A percentile compares a stretch with the other conserved stretches of the same genome.
Evolutionary conservation across 2,329 filamentous ascomycete genomes (phyloP).

Genomic region (Aotearoamyces nothofagi): DNA sequence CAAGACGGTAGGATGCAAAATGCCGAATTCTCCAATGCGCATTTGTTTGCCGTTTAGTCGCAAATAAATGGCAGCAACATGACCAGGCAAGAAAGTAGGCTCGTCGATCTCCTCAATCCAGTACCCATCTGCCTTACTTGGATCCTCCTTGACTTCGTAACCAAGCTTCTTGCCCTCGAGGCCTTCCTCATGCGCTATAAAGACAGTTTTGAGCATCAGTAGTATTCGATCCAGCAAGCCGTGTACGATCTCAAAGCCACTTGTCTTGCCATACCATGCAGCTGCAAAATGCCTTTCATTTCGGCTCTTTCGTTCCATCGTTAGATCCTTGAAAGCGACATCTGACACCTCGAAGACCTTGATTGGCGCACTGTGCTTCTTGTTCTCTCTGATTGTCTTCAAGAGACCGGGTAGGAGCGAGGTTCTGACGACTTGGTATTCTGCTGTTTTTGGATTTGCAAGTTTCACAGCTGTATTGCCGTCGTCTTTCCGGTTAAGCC

Average conservation of each 20-base stretch:
- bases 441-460: conserved; percentile 81
- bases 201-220: conserved; percentile 76
- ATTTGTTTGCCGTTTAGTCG: conserved; percentile 58
- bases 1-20: conserved; percentile 82
- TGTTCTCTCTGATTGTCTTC: conserved; percentile 91
- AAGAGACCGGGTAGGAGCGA: conserved; percentile 73
- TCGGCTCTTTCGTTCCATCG: conserved; percentile 67
- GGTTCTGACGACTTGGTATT: conserved; percentile 88
- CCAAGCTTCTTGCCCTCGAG: conserved; percentile 33
- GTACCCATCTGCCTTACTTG: conserved; percentile 56
- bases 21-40: conserved; percentile 80
- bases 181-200: conserved; percentile 63
- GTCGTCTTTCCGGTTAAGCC: conserved; percentile 82
- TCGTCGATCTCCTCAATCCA: conserved; percentile 92
- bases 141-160: conserved; percentile 36
- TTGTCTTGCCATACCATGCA: conserved; percentile 85
- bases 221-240: conserved; percentile 84
- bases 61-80: conserved; percentile 73
- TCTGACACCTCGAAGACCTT: conserved; percentile 88
- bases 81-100: conserved; percentile 80
- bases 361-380: conserved; percentile 74
- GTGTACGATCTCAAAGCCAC: conserved; percentile 91
- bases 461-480: conserved; percentile 70
- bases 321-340: conserved; percentile 78
- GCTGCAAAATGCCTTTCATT: conserved; percentile 96